Conservation (phyloP, 73 alveolate genomes). For the Effrenium voratum region DNA sequence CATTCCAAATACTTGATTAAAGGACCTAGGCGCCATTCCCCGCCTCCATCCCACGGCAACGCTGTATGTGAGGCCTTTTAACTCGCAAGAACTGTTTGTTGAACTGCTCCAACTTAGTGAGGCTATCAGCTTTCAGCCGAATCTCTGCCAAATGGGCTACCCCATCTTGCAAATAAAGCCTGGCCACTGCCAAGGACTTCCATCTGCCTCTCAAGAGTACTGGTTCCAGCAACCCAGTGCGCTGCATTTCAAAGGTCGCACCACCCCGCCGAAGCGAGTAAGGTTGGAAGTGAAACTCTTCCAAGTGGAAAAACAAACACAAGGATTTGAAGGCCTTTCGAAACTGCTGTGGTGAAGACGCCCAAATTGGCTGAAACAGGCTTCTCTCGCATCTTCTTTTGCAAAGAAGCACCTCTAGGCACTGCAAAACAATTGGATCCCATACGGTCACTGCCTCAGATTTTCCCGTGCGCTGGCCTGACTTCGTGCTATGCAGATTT, state of each 20-base stretch:
- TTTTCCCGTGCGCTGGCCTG: background rate
- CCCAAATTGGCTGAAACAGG: background rate
- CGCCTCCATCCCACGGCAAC: too few relatives aligned
- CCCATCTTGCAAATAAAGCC: background rate
- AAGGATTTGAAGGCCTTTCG: background rate
- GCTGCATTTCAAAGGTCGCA: background rate
- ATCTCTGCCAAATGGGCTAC: background rate
- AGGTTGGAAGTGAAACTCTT: background rate
- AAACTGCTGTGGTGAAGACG: background rate
- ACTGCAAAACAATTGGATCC: background rate
- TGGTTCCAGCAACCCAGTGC: background rate
- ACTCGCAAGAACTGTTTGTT: too few relatives aligned
- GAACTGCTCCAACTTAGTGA: too few relatives aligned
- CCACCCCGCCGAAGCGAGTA: background rate
- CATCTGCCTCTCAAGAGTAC: background rate
- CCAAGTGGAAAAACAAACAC: background rate
- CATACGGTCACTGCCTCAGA: background rate
- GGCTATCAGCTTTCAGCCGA: background rate
- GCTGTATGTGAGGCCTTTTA: too few relatives aligned
- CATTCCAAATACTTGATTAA: too few relatives aligned
- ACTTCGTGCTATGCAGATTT: background rate
- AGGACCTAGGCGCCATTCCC: too few relatives aligned
- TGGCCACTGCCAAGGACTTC: background rate
- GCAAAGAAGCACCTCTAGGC: background rate
- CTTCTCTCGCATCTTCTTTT: background rate